Base-by-base conservation (phyloP, 2,329 filamentous ascomycete species). In the Penicillium sp. region DNA sequence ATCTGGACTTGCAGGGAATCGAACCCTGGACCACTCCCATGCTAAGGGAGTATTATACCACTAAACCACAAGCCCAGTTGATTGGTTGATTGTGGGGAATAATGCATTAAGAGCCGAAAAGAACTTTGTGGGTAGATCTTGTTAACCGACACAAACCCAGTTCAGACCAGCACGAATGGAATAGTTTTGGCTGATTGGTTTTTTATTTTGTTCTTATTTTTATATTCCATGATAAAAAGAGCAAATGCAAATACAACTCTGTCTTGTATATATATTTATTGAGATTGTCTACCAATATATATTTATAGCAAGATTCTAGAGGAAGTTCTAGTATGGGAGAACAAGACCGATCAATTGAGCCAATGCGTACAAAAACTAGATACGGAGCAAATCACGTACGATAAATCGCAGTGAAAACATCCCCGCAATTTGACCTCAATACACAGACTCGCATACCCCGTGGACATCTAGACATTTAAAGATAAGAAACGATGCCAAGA, bases 41-140 rank as follows among this genome's bases (percentile, higher is more conserved):
- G 72, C 74, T 76, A 76, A 76, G 74, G 72, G 73, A 67, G 72
- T 72, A 76, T 76, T 74, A 76, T 77, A 77, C 75, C 75, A 76
- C 74, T 76, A 76, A 76, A 77, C 74, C 74, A 76, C 72, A 68
- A 68, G 66, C 66, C 66, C 66, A 63, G 42, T 44, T 44, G 37
- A 42, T 50, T 50, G 47, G 16, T 50, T 33, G 14, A 0, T n/a
- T 4, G 4, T 12, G 9, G 6, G 7, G 5, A 9, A 25, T n/a
- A n/a, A 4, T 31, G 36, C 4, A 31, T 4, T 6, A 49, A 5
- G 5, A 9, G 12, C 26, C 3, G 22, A 7, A 40, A 11, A 2
- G n/a, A 1, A 1, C 4, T 33, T 16, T 17, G 6, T 7, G 31
- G 22, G 14, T 19, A 35, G 4, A 3, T 42, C 25, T 14, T 14